Percentiles rank a stretch among this genome's conserved stretches.
Evolutionary conservation across 805 yeast genomes (phyloP).

Genomic region (Wickerhamiella nectarea): DNA sequence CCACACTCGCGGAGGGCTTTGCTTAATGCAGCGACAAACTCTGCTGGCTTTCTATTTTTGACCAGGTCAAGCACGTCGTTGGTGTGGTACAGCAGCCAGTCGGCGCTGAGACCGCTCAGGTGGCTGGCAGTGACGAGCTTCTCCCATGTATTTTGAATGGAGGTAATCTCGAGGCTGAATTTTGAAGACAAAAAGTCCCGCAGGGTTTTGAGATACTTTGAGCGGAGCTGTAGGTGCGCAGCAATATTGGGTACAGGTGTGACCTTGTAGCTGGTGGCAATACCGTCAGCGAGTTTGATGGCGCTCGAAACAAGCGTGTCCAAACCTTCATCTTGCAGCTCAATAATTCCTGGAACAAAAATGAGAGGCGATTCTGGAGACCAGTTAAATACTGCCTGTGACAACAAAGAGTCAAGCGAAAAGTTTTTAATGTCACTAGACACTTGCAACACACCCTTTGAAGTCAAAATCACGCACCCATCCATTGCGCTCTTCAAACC

Average conservation of each 20-base stretch:
- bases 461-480: slow-evolving; percentile 1
- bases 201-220: background rate
- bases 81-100: slow-evolving; percentile 3
- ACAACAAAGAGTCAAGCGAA: background rate
- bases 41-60: background rate
- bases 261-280: background rate
- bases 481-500: background rate
- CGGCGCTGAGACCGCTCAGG: background rate
- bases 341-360: background rate
- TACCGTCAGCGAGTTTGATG: background rate
- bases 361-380: slow-evolving; percentile 1
- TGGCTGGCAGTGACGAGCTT: background rate
- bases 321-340: background rate
- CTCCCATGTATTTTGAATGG: slow-evolving; percentile 1
- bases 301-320: background rate
- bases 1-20: background rate
- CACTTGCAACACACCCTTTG: background rate
- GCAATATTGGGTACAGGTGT: background rate
- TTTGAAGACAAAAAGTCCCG: background rate
- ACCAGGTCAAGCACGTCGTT: background rate
- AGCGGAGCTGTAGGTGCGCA: slow-evolving; percentile 1
- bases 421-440: background rate
- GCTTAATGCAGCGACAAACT: background rate
- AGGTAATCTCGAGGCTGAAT: background rate
- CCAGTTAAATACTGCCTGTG: slow-evolving; percentile 2